Base-by-base conservation (phyloP, 2,329 filamentous ascomycete species). In the Colletotrichum zoysiae region DNA sequence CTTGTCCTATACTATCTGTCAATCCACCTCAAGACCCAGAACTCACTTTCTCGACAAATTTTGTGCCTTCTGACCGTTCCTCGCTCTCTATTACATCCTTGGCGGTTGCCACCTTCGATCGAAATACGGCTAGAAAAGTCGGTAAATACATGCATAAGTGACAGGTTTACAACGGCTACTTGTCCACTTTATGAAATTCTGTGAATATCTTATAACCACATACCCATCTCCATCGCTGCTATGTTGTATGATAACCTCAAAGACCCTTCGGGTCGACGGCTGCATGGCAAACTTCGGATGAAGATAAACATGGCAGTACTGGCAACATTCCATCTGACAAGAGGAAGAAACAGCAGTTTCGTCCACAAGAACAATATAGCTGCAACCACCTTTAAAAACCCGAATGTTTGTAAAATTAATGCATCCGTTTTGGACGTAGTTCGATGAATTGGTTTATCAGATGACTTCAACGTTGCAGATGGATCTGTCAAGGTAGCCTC, bases 271-370 rank as follows among this genome's bases (percentile, higher is more conserved):
- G 42, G 5, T n/a, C 26, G 33, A 12, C 46, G 46, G 1, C 46
- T 35, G 33, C 51, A 33, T 20, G 35, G 60, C 4, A 62, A 1
- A 1, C 60, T 14, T 51, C 60, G 33, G 16, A 53, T n/a, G 16
- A 53, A 33, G n/a, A 51, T 35, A n/a, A 62, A 42, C 7, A 62
- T 1, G 0, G 16, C n/a, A 2, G 35, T 40, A 23, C 23, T 51
- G 2, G 46, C 60, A 42, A 35, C 60, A 16, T 62, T 62, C 60
- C 59, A 51, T 5, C 46, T 33, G 8, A 50, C 12, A 16, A 61
- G 9, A 18, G 58, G 58, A 14, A 61, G 30, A 7, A 61, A 18
- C 12, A 61, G 20, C 14, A 61, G 3, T 5, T 23, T 48, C 11
- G 2, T 1, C 44, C 58, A 61, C 0, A 50, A 9, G 12, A 38